Evolutionary conservation across 441 rosid species (phyloP), one percentile per base, ranked within the genome.

Genomic region (Biscutella laevigata): DNA sequence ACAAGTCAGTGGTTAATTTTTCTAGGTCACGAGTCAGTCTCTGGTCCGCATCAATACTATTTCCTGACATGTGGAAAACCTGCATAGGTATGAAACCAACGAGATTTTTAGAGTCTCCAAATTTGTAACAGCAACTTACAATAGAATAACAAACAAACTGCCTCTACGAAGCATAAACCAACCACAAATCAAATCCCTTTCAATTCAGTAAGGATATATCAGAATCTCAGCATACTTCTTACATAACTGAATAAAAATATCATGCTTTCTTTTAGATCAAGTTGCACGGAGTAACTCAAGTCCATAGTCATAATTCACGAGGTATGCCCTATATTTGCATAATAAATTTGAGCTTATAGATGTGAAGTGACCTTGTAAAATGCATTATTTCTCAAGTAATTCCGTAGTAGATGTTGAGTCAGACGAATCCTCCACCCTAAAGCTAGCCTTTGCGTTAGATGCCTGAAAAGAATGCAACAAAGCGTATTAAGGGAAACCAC

Each of bases 341-440:
- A 64, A 17, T 25, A 48, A 25, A 11, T 51, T 15, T 59, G 22
- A 45, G 40, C 26, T 39, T 33, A 9, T 53, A 39, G 38, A 53
- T 60, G 50, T 60, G 37, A 48, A 14, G 36, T 64, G 72, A 94
- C 99, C 96, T 84, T 84, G 84, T 94, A 94, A 74, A 94, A 94
- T 32, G 97, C 81, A 73, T 94, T 94, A 63, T 85, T 79, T 77
- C 88, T 83, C 74, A 94, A 75, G 73, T 94, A 94, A 64, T 76
- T 84, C 72, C 76, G 79, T 10, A 94, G 77, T 56, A 94, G 67
- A 79, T 94, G 97, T 40, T 79, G 89, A 50, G 99, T 94, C 82
- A 94, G 73, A 36, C 82, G 84, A 63, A 83, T 80, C 76, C 99
- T 84, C 97, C 99, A 94, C 47, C 91, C 95, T 74, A 94, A 94